Conservation (phyloP, 495 filamentous ascomycete species). For the Xylona heveae region DNA sequence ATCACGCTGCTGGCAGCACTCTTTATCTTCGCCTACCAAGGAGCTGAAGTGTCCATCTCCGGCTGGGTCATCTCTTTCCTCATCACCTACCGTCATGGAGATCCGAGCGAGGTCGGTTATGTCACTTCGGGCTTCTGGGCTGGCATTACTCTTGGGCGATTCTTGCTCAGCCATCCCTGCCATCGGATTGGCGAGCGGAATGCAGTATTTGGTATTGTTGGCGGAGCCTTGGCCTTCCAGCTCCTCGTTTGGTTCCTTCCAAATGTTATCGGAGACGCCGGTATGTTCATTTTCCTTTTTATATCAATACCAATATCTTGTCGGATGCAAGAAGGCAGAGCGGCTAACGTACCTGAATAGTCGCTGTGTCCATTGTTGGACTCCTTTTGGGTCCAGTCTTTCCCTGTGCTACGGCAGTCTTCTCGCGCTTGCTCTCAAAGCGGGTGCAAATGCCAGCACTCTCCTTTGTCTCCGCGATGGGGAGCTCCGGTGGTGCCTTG, state of each 20-base stretch:
- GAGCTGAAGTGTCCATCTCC: conserved; percentile 55
- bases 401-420: conserved; percentile 46
- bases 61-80: conserved; percentile 67
- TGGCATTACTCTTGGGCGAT: conserved; percentile 54
- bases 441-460: conserved; percentile 44
- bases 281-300: conserved; percentile 1
- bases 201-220: conserved; percentile 37
- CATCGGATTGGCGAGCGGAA: conserved; percentile 43
- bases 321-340: conserved; percentile 7
- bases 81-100: conserved; percentile 42
- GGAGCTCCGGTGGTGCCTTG: conserved; percentile 51
- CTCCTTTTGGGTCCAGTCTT: conserved; percentile 60
- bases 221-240: conserved; percentile 40
- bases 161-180: conserved; percentile 40
- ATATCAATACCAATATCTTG: too few relatives aligned
- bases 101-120: conserved; percentile 48
- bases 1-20: conserved; percentile 46
- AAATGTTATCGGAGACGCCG: conserved; percentile 45
- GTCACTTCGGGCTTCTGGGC: conserved; percentile 72
- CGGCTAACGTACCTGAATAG: conserved; percentile 7
- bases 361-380: conserved; percentile 50
- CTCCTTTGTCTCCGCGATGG: conserved; percentile 48
- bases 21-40: conserved; percentile 70
- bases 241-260: conserved; percentile 57
- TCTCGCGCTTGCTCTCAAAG: conserved; percentile 36